A percentile compares a stretch with the other conserved stretches of the same genome.
phyloP scores from a whole-genome alignment of 2,329 filamentous ascomycete species.

The Xylariales sp. region DNA sequence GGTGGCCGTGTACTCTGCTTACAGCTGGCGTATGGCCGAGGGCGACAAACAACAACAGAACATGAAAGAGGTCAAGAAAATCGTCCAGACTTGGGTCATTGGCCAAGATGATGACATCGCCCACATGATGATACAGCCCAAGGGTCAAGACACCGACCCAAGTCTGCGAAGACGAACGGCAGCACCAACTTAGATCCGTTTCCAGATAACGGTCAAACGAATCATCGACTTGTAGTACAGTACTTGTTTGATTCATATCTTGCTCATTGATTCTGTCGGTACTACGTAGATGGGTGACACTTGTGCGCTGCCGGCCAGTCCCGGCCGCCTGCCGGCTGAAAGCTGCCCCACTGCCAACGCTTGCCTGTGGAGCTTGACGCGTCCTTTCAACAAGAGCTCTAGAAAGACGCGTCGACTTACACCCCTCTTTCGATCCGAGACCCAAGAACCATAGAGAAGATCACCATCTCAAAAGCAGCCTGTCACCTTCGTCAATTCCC shows the following conservation, averaged over 20 bases:
- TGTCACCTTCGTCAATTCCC: no score
- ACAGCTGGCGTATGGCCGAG: slow-evolving; percentile 65
- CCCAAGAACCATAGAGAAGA: no score
- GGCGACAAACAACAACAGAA: slow-evolving; percentile 60
- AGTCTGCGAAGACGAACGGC: slow-evolving; percentile 3
- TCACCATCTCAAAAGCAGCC: no score
- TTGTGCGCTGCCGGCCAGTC: no score
- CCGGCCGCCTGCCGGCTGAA: no score
- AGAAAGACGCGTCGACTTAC: not conserved
- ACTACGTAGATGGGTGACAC: no score
- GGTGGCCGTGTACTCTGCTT: slow-evolving; percentile 71
- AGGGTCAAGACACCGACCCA: slow-evolving; percentile 5
- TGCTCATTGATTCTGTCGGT: no score
- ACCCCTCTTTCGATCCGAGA: no score
- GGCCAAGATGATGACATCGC: not conserved
- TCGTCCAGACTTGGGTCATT: slow-evolving; percentile 69
- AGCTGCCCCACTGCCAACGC: no score
- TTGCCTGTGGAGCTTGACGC: not conserved
- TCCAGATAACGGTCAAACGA: no score
- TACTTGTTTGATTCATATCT: no score
- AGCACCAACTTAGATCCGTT: slow-evolving; percentile 1
- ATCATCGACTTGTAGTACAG: no score
- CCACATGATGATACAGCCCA: slow-evolving; percentile 8
- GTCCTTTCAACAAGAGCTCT: not conserved
- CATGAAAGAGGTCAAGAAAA: slow-evolving; percentile 60